phyloP scores from a whole-genome alignment of 352 stramenopile species.

The Globisporangium nodosum region DNA sequence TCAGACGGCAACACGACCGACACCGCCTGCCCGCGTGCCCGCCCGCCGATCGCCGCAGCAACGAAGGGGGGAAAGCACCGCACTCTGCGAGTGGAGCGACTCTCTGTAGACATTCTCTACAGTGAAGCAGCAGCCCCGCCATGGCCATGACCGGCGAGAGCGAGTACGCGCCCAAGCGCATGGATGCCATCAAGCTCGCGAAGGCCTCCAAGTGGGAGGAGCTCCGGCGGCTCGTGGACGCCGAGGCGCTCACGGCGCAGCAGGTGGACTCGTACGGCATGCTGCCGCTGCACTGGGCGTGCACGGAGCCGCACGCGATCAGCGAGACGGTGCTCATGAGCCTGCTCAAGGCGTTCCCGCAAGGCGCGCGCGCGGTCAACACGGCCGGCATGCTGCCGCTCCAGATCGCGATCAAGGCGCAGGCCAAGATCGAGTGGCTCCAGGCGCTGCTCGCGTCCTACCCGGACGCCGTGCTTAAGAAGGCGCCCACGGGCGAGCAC shows the following conservation, averaged over 20 bases:
- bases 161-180: constrained; percentile 43
- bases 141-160: constrained; percentile 11
- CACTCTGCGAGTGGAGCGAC: no score
- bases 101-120: no score
- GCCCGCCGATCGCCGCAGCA: no score
- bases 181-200: constrained; percentile 82
- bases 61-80: no score
- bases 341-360: constrained; percentile 74
- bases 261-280: constrained; percentile 85
- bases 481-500: constrained; percentile 66
- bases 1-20: no score
- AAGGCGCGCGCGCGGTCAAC: constrained; percentile 59
- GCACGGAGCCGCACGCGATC: constrained; percentile 76
- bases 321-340: constrained; percentile 66
- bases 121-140: no score
- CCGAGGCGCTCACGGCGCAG: constrained; percentile 56
- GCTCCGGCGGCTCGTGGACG: constrained; percentile 66
- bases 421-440: constrained; percentile 84
- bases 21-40: no score
- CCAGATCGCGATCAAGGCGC: constrained; percentile 85
- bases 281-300: constrained; percentile 85
- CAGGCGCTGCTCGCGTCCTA: constrained; percentile 80
- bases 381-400: constrained; percentile 82
- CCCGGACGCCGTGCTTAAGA: constrained; percentile 75
- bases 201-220: constrained; percentile 80